Base-by-base conservation (phyloP, 1,284 basidiomycete genomes). In the Marasmius fiardii region DNA sequence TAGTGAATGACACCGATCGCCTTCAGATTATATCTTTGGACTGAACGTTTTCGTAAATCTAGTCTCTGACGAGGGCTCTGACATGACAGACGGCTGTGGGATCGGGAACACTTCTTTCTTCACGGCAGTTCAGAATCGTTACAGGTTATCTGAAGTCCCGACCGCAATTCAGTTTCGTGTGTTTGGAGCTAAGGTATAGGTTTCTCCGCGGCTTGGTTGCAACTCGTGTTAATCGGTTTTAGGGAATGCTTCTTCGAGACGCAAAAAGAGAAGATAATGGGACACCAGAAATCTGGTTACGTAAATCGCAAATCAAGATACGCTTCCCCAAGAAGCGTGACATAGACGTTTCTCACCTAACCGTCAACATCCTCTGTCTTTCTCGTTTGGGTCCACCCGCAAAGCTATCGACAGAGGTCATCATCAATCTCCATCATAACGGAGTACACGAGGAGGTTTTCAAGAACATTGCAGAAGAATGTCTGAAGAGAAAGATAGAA, bases 371-470 rank as follows among this genome's bases (percentile, higher is more conserved):
- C 20, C 60, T 79, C 7, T 69, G 75, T 5, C 60, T 67, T 4
- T 68, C 74, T 1, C 67, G 68, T 0, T 63, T 77, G 57, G 65
- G 63, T 5, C 65, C 61, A 1, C 71, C 74, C 3, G 65, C 71
- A 0, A 64, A 68, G 3, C 64, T 78, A 5, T 76, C 77, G 4
- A 63, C 67, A 4, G 76, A 80, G 58, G 71, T 72, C 18, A 74
- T 79, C 51, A 70, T 74, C 49, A 76, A 77, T 59, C 67, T 79
- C n/a, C 69, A 73, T 8, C 71, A 78, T 60, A 79, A 79, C 59
- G 74, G 74, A 1, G 77, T 79, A 1, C 65, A 68, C 0, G 49
- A 56, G 8, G 16, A 53, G 0, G 60, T 68, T 7, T 71, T 79
- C 53, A 35, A 55, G 3, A 39, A 61, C 1, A 62, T 78, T 8